phyloP scores from a whole-genome alignment of 495 filamentous ascomycete genomes.

The Trypethelium eluteriae region DNA sequence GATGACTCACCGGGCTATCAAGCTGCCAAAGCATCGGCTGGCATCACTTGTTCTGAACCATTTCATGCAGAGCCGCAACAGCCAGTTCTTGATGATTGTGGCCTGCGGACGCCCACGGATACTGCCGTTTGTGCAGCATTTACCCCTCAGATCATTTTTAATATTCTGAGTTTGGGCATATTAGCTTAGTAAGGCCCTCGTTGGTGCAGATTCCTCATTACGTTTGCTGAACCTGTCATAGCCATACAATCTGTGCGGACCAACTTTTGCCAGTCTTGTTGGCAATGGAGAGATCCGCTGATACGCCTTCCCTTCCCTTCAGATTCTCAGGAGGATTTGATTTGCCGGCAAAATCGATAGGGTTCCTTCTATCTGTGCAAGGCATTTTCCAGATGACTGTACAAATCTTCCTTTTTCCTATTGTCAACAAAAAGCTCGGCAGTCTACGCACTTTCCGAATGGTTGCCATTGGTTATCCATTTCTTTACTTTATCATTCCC shows the following conservation, averaged over 20 bases:
- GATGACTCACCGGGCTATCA: constrained; percentile 57
- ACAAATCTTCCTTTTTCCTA: constrained; percentile 75
- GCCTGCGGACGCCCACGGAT: not conserved
- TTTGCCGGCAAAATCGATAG: constrained; percentile 71
- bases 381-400: constrained; percentile 82
- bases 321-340: constrained; percentile 83
- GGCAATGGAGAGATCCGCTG: constrained; percentile 57
- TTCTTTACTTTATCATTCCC: constrained; percentile 77
- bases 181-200: constrained; percentile 76
- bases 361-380: constrained; percentile 78
- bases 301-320: constrained; percentile 61
- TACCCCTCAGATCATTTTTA: constrained; percentile 70
- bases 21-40: constrained; percentile 49
- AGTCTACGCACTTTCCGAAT: constrained; percentile 70
- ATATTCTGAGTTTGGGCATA: constrained; percentile 84
- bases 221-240: constrained; percentile 33
- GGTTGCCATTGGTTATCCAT: constrained; percentile 72
- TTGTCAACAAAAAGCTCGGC: constrained; percentile 62
- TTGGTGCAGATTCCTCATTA: constrained; percentile 12
- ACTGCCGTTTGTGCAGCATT: constrained; percentile 45
- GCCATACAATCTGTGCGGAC: constrained; percentile 88
- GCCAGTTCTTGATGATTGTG: constrained; percentile 8
- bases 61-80: constrained; percentile 15
- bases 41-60: constrained; percentile 13
- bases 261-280: constrained; percentile 88